phyloP scores from a whole-genome alignment of 2,329 filamentous ascomycete species.

The Echinosphaeria canescens region DNA sequence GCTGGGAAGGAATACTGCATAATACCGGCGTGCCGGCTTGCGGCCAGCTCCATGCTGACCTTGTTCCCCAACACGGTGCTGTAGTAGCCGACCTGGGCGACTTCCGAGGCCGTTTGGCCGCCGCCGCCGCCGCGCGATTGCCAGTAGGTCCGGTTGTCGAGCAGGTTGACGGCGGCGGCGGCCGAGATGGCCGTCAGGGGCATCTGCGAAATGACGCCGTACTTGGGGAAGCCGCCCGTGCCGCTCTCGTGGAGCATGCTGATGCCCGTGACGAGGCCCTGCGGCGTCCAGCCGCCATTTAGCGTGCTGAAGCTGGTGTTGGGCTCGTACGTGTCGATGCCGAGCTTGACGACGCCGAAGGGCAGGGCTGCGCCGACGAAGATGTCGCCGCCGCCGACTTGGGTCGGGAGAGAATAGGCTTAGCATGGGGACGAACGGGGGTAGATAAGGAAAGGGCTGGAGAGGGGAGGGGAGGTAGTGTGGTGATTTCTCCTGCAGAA shows the following conservation, averaged over 20 bases:
- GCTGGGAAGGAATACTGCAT: slow-evolving; percentile 43
- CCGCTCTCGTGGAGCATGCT: slow-evolving; percentile 36
- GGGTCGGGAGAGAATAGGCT: slow-evolving; percentile 19
- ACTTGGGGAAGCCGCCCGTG: slow-evolving; percentile 38
- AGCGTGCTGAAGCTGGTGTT: no score
- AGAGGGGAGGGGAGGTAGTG: no score
- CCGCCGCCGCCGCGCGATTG: no score
- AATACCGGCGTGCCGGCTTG: slow-evolving; percentile 39
- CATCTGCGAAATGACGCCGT: no score
- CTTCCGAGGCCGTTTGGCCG: no score
- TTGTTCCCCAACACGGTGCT: slow-evolving; percentile 33
- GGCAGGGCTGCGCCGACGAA: slow-evolving; percentile 20
- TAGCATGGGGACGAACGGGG: no score
- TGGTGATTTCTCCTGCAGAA: no score
- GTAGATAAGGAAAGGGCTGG: no score
- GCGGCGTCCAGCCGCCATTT: slow-evolving; percentile 28
- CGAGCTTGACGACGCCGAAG: slow-evolving; percentile 31
- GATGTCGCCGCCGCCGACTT: slow-evolving; percentile 18
- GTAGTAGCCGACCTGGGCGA: slow-evolving; percentile 46
- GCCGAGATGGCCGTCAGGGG: no score
- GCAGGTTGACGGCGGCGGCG: slow-evolving; percentile 33
- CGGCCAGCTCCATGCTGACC: slow-evolving; percentile 43
- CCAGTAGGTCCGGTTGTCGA: slow-evolving; percentile 23
- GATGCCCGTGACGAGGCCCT: slow-evolving; percentile 34
- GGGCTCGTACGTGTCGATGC: slow-evolving; percentile 34